Evolutionary conservation across 2,329 filamentous ascomycete genomes (phyloP).

Genomic region (Fusarium papillatum): DNA sequence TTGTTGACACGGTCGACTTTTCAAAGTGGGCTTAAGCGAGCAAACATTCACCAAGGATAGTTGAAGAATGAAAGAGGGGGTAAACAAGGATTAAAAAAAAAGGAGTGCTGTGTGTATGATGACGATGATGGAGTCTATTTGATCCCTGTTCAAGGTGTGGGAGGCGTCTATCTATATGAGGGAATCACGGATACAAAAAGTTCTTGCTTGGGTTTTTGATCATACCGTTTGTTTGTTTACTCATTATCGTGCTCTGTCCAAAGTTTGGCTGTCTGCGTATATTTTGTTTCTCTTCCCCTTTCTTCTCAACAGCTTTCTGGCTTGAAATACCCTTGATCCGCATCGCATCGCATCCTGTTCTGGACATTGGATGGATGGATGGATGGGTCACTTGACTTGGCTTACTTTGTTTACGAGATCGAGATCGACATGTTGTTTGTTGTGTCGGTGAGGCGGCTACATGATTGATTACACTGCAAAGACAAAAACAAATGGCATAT

Average conservation of each 20-base stretch:
- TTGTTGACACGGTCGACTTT: constrained; percentile 55
- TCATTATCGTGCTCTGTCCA: constrained; percentile 21
- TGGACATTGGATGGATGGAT: constrained; percentile 13
- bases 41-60: background rate
- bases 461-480: constrained; percentile 8
- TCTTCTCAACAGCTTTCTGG: constrained; percentile 16
- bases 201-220: constrained; percentile 38
- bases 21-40: constrained; percentile 53
- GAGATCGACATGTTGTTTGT: constrained; percentile 3
- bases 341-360: background rate
- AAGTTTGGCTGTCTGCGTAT: constrained; percentile 10
- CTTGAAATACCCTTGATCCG: constrained; percentile 23
- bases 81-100: background rate
- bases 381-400: background rate
- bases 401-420: constrained; percentile 10
- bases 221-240: background rate
- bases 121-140: constrained; percentile 28
- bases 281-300: constrained; percentile 8
- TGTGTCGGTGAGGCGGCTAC: constrained; percentile 1
- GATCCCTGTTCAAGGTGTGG: constrained; percentile 16
- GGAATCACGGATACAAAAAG: constrained; percentile 46
- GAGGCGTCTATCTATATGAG: constrained; percentile 48
- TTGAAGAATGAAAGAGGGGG: background rate
- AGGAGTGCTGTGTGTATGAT: constrained; percentile 19
- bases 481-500: background rate